Conservation (phyloP, 768 basidiomycete genomes). For the Lactifluus subvellereus region DNA sequence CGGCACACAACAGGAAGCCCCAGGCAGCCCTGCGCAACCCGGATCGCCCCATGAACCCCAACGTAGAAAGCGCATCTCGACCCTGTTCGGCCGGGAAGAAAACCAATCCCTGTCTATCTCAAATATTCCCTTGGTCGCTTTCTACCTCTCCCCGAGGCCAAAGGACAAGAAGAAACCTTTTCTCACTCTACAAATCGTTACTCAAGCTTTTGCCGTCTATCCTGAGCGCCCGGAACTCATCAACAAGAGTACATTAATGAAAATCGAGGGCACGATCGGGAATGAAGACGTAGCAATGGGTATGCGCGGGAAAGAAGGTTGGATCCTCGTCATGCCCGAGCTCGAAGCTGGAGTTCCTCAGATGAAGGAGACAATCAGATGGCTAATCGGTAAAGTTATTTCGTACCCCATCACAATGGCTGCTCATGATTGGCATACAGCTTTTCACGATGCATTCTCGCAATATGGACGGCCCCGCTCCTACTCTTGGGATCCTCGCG, state of each 20-base stretch:
- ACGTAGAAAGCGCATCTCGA: slow-evolving; percentile 56
- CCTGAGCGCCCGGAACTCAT: slow-evolving; percentile 94
- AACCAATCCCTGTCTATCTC: slow-evolving; percentile 29
- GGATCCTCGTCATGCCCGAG: slow-evolving; percentile 90
- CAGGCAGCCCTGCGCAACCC: slow-evolving; percentile 26
- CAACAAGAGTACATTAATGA: slow-evolving; percentile 82
- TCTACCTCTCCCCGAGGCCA: slow-evolving; percentile 58
- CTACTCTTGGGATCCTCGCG: slow-evolving; percentile 88
- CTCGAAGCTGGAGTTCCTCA: slow-evolving; percentile 55
- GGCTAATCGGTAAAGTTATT: slow-evolving; percentile 68
- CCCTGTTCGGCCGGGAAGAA: slow-evolving; percentile 52
- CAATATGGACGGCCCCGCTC: slow-evolving; percentile 83
- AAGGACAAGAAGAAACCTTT: slow-evolving; percentile 71
- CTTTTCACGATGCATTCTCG: slow-evolving; percentile 78
- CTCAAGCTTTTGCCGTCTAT: slow-evolving; percentile 91
- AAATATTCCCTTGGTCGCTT: slow-evolving; percentile 41
- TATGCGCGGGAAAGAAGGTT: slow-evolving; percentile 72
- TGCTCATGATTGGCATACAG: slow-evolving; percentile 35
- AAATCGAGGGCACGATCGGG: slow-evolving; percentile 80
- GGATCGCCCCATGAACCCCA: slow-evolving; percentile 25
- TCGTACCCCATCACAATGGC: not conserved
- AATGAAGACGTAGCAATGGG: slow-evolving; percentile 63
- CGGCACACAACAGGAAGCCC: slow-evolving; percentile 31
- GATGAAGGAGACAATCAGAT: slow-evolving; percentile 81
- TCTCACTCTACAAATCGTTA: slow-evolving; percentile 60